A percentile compares a stretch with the other conserved stretches of the same genome.
These are phyloP conservation scores for Paraconiothyrium brasiliense DNA, from an alignment of 2,329 filamentous ascomycete genomes.

Conservation along the genomic window DNA sequence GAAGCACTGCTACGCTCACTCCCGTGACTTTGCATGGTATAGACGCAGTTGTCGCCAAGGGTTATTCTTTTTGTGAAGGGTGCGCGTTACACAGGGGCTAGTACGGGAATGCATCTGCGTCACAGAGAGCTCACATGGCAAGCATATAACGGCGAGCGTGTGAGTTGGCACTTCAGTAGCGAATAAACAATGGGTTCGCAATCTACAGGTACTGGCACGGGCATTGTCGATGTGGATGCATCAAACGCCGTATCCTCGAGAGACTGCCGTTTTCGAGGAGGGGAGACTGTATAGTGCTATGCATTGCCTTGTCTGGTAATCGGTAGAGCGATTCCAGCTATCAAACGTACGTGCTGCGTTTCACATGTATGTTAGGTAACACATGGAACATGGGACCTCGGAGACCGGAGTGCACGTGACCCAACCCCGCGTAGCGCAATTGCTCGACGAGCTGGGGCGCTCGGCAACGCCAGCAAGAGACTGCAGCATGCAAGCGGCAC, in stretches of 20 bases:
- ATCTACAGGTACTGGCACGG: neutral
- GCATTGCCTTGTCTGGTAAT: neutral
- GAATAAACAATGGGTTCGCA: neutral
- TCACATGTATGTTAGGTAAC: neutral
- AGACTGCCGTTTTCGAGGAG: neutral
- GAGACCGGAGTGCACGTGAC: slow-evolving; percentile 1
- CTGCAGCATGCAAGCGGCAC: slow-evolving; percentile 8
- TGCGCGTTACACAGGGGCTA: neutral
- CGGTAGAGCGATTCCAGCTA: neutral
- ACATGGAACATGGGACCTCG: neutral
- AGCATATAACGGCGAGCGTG: neutral
- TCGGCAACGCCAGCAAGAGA: slow-evolving; percentile 1
- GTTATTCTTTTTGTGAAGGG: neutral
- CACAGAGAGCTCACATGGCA: neutral
- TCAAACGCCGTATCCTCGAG: neutral
- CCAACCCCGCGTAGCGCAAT: neutral
- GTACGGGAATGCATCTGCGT: neutral
- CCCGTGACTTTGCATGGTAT: neutral
- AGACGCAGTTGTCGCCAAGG: neutral
- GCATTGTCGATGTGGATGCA: neutral
- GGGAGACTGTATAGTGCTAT: neutral
- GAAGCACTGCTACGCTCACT: neutral
- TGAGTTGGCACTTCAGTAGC: neutral
- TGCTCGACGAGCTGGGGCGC: neutral
- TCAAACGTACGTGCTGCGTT: neutral